Conservation (phyloP, 2,329 filamentous ascomycete species). For the Diplodia seriata region DNA sequence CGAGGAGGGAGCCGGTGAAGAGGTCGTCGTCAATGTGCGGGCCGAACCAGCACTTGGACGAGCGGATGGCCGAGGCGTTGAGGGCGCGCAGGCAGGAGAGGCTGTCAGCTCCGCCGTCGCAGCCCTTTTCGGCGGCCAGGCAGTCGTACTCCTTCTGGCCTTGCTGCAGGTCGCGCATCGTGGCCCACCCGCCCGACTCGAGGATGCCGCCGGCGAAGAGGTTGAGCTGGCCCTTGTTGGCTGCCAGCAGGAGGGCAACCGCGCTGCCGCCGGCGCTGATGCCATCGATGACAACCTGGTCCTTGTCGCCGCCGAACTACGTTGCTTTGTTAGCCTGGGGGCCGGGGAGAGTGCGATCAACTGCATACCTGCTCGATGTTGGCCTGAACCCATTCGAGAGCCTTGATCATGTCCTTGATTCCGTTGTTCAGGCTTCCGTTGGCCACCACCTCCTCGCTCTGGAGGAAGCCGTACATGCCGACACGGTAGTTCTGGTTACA, state of each 20-base stretch:
- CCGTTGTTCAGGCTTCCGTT: conserved; percentile 61
- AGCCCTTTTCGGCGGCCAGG: conserved; percentile 58
- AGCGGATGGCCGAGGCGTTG: conserved; percentile 53
- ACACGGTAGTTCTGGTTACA: conserved; percentile 63
- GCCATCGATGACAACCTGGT: conserved; percentile 56
- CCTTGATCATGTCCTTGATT: conserved; percentile 59
- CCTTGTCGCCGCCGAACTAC: conserved; percentile 57
- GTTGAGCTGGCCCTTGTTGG: conserved; percentile 56
- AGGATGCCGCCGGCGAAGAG: conserved; percentile 61
- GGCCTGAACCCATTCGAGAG: conserved; percentile 55
- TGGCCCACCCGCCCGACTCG: conserved; percentile 61
- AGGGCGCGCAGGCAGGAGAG: conserved; percentile 59
- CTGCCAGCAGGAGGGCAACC: conserved; percentile 57
- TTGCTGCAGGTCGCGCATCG: conserved; percentile 56
- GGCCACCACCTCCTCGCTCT: conserved; percentile 61
- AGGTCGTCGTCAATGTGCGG: conserved; percentile 60
- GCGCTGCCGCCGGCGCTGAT: conserved; percentile 63
- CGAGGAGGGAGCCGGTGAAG: conserved; percentile 58
- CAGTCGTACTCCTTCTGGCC: conserved; percentile 61
- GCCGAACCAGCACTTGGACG: conserved; percentile 58
- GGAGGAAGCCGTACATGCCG: conserved; percentile 64
- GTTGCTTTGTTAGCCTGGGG: background rate
- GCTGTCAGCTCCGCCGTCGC: conserved; percentile 48
- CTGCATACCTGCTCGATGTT: conserved; percentile 49
- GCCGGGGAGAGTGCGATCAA: background rate